Conservation (phyloP, 176 grass and related monocot species). For the Oryza meyeriana region DNA sequence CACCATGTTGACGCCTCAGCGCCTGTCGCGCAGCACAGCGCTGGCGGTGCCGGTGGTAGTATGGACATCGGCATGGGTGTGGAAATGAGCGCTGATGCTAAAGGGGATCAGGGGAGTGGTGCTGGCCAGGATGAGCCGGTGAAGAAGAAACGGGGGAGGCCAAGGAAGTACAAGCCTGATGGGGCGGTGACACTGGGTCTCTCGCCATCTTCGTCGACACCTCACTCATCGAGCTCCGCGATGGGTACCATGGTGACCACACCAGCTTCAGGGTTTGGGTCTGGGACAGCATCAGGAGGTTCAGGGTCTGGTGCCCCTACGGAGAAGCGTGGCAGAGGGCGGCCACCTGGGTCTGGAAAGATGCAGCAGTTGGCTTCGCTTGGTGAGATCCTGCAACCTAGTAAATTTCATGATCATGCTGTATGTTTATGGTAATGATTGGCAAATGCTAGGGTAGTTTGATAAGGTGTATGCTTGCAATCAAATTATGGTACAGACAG, state of each 20-base stretch:
- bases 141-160: conserved; percentile 82
- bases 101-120: conserved; percentile 39
- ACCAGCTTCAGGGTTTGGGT: conserved; percentile 55
- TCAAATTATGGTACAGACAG: not conserved
- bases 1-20: conserved; percentile 45
- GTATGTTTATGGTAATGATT: not conserved
- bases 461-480: not conserved
- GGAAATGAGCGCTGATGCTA: conserved; percentile 7
- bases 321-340: conserved; percentile 75
- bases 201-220: conserved; percentile 30
- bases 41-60: not conserved
- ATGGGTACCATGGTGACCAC: conserved; percentile 33
- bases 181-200: conserved; percentile 54
- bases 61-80: conserved; percentile 35
- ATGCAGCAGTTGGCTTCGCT: conserved; percentile 84
- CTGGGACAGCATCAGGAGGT: conserved; percentile 34
- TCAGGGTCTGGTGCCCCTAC: conserved; percentile 35
- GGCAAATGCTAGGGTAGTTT: not conserved
- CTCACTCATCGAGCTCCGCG: conserved; percentile 16
- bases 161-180: conserved; percentile 82
- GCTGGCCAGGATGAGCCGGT: conserved; percentile 38
- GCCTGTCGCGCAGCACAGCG: conserved; percentile 29
- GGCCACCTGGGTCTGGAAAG: conserved; percentile 80
- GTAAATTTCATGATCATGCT: not conserved
- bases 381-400: conserved; percentile 45